Conservation (phyloP, 1,284 basidiomycete genomes). For the Ceratobasidium theobromae region DNA sequence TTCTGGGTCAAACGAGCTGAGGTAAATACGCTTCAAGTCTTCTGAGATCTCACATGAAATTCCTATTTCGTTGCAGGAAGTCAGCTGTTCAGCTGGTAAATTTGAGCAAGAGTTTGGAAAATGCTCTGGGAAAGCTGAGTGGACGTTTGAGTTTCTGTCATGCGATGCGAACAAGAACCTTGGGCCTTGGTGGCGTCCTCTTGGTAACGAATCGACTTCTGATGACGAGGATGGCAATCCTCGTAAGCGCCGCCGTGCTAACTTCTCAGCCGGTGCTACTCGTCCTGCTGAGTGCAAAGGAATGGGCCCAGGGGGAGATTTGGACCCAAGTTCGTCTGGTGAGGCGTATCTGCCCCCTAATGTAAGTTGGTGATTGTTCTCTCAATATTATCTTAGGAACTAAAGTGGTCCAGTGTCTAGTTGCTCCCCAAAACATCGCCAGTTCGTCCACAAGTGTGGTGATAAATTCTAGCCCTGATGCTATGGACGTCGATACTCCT, state of each 20-base stretch:
- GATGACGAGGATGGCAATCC: not conserved
- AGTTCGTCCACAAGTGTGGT: too few relatives aligned
- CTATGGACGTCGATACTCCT: not conserved
- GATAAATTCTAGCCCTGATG: not conserved
- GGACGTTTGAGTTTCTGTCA: constrained; percentile 9
- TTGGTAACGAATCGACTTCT: not conserved
- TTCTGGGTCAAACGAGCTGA: constrained; percentile 19
- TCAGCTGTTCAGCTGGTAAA: not conserved
- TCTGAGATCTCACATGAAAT: not conserved
- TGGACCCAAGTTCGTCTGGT: too few relatives aligned
- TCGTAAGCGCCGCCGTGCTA: not conserved
- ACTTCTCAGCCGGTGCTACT: too few relatives aligned
- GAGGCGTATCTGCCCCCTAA: too few relatives aligned
- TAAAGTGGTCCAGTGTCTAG: too few relatives aligned
- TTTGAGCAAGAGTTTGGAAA: constrained; percentile 9
- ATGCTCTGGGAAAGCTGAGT: not conserved
- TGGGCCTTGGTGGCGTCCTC: constrained; percentile 16
- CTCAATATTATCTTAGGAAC: too few relatives aligned
- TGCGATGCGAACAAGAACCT: not conserved
- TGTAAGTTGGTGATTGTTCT: too few relatives aligned
- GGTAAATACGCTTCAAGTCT: not conserved
- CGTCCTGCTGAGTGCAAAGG: too few relatives aligned
- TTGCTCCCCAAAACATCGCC: too few relatives aligned
- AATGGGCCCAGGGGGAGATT: too few relatives aligned
- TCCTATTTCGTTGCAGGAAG: not conserved